These are phyloP conservation scores for Lagenidium giganteum DNA, from an alignment of 352 stramenopile species.

Conservation along the genomic window DNA sequence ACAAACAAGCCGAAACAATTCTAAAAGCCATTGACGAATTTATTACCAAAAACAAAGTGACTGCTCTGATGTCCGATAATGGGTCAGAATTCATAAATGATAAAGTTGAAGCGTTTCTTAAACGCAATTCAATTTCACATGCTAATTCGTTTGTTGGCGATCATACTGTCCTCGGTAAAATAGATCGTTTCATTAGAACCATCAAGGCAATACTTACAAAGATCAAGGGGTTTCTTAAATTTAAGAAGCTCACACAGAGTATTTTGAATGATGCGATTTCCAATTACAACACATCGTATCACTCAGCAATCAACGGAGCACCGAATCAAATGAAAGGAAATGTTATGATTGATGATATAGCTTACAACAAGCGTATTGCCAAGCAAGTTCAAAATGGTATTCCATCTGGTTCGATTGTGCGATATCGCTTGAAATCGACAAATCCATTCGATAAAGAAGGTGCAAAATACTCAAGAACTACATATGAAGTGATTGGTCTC, in stretches of 20 bases:
- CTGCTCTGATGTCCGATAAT: slow-evolving; percentile 25
- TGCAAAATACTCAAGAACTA: slow-evolving; percentile 8
- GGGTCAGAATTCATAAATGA: slow-evolving; percentile 23
- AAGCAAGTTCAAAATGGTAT: too few relatives aligned
- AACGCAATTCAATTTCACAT: slow-evolving; percentile 21
- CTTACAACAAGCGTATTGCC: slow-evolving; percentile 5
- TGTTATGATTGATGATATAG: slow-evolving; percentile 3
- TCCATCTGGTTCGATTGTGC: too few relatives aligned
- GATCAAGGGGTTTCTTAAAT: too few relatives aligned
- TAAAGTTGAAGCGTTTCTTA: slow-evolving; percentile 13
- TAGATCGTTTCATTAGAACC: slow-evolving; percentile 26
- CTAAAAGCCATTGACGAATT: slow-evolving; percentile 17
- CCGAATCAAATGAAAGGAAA: slow-evolving; percentile 9
- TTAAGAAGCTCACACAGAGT: slow-evolving; percentile 8
- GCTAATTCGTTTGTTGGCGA: slow-evolving; percentile 23
- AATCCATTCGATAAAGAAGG: slow-evolving; percentile 19
- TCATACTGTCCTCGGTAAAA: slow-evolving; percentile 25
- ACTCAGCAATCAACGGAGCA: slow-evolving; percentile 6
- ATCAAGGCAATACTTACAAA: slow-evolving; percentile 19
- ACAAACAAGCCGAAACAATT: slow-evolving; percentile 25
- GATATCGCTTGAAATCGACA: slow-evolving; percentile 12
- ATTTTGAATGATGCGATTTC: slow-evolving; percentile 7
- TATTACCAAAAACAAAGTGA: slow-evolving; percentile 10
- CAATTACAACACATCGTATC: slow-evolving; percentile 10
- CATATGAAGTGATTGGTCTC: slow-evolving; percentile 7